Base-by-base conservation (phyloP, 768 basidiomycete species). In the Rhodotorula graminis region DNA sequence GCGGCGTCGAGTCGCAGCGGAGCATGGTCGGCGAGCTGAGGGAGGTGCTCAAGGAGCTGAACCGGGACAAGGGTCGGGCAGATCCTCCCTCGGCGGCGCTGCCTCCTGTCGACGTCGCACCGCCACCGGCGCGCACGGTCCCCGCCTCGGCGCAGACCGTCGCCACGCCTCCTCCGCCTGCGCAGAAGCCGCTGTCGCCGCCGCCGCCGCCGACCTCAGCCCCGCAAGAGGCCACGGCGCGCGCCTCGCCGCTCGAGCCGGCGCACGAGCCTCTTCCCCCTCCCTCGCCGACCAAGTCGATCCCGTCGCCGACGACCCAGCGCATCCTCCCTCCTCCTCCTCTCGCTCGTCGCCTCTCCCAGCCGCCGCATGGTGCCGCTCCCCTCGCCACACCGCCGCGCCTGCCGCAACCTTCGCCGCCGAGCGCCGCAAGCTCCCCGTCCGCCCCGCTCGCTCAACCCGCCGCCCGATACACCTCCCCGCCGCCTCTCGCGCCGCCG, bases 1-100 rank as follows among this genome's bases (percentile, higher is more conserved):
- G 61, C n/a, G 71, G 62, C 1, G 25, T 40, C 5, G 50, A 50
- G 14, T 31, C 19, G 25, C 71, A 72, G 53, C 40, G 46, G 61
- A 67, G 46, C 29, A 71, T 75, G 70, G 74, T 75, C 12, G 70
- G 59, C 29, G 74, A 75, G 49, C 25, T 75, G 67, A 62, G 62
- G 52, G 61, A 70, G 37, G 73, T 74, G 27, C 33, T 74, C 31
- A 44, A 57, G 42, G 71, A 66, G 65, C 16, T 58, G 50, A 42
- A 62, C 57, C 29, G 71, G n/a, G 29, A 71, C 60, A 55, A 59
- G 64, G 46, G n/a, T 1, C 47, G 62, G 40, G 31, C 11, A 5
- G 53, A 55, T 12, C 15, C 53, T 8, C 53, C 53, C 14, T 7
- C n/a, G 27, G 4, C n/a, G 3, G n/a, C 27, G 0, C 7, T 21